phyloP scores from a whole-genome alignment of 139 green algal genomes.

The Chlamydomonas eustigma region DNA sequence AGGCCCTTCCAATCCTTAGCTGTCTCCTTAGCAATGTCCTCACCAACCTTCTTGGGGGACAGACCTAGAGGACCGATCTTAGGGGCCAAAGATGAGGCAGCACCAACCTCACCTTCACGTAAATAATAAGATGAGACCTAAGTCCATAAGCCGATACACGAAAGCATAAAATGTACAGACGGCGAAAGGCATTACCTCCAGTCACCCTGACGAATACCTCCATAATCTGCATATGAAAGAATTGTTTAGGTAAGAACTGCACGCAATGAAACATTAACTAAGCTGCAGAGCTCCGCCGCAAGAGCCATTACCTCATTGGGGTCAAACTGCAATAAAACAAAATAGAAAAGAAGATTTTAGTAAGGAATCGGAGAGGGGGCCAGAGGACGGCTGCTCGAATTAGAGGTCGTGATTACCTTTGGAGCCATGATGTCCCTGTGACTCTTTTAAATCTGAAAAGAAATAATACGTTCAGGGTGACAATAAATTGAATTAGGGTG shows the following conservation, averaged over 20 bases:
- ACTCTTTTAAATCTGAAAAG: background rate
- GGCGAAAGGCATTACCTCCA: conserved; percentile 41
- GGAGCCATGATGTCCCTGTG: conserved; percentile 10
- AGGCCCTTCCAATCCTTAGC: conserved; percentile 99
- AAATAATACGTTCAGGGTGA: too few species aligned
- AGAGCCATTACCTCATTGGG: background rate
- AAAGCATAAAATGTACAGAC: background rate
- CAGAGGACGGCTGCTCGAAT: too few species aligned
- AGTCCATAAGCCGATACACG: background rate
- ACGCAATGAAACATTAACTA: background rate
- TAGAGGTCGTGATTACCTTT: background rate
- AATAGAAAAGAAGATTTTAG: background rate
- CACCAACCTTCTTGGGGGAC: conserved; percentile 99
- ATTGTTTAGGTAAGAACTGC: background rate
- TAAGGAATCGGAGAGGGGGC: background rate
- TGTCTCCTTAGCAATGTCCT: conserved; percentile 99
- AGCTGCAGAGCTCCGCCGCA: background rate
- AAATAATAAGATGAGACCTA: background rate
- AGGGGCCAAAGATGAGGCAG: conserved; percentile 94
- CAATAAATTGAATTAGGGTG: background rate
- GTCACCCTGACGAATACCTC: conserved; percentile 98
- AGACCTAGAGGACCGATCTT: conserved; percentile 99
- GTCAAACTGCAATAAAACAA: conserved; percentile 2
- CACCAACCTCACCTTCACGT: conserved; percentile 82
- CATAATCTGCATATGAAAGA: conserved; percentile 29